These are phyloP conservation scores for Mesostigma viride DNA, from an alignment of 139 green algal genomes.

Conservation along the genomic window DNA sequence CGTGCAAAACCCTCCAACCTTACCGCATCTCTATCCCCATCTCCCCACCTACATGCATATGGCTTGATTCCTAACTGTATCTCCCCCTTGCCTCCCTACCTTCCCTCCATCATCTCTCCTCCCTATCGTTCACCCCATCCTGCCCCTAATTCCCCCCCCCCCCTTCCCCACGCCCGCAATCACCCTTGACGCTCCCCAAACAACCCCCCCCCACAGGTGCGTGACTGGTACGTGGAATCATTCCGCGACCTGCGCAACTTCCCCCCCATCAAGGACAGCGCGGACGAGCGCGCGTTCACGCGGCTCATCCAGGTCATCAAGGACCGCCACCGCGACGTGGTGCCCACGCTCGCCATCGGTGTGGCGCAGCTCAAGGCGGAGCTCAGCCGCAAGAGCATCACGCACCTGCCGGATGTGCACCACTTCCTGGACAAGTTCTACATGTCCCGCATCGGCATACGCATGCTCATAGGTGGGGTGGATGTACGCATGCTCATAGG, in stretches of 20 bases:
- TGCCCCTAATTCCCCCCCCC: background rate
- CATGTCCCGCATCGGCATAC: conserved; percentile 92
- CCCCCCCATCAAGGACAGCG: conserved; percentile 42
- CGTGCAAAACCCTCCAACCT: too few relatives aligned
- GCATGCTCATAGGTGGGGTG: conserved; percentile 78
- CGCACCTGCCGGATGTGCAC: conserved; percentile 90
- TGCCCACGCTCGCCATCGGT: conserved; percentile 91
- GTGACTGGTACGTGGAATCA: conserved; percentile 97
- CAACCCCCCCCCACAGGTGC: conserved; percentile 64
- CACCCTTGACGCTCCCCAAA: too few relatives aligned
- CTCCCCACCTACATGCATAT: too few relatives aligned
- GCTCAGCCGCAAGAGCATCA: conserved; percentile 26
- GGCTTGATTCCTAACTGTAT: background rate
- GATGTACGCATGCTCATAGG: too few relatives aligned
- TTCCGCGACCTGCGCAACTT: conserved; percentile 85
- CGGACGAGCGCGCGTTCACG: conserved; percentile 84
- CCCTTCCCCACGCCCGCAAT: background rate
- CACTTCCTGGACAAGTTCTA: conserved; percentile 95
- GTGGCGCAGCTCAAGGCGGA: conserved; percentile 76
- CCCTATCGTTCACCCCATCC: conserved; percentile 2
- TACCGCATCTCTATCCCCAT: too few relatives aligned
- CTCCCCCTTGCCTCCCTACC: background rate
- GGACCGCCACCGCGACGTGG: conserved; percentile 74
- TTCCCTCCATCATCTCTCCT: background rate
- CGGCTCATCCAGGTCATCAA: conserved; percentile 69